Evolutionary conservation across 148 eudicot species (phyloP), one percentile per base, ranked within the genome.

Genomic region (Heliamphora exappendiculata): DNA sequence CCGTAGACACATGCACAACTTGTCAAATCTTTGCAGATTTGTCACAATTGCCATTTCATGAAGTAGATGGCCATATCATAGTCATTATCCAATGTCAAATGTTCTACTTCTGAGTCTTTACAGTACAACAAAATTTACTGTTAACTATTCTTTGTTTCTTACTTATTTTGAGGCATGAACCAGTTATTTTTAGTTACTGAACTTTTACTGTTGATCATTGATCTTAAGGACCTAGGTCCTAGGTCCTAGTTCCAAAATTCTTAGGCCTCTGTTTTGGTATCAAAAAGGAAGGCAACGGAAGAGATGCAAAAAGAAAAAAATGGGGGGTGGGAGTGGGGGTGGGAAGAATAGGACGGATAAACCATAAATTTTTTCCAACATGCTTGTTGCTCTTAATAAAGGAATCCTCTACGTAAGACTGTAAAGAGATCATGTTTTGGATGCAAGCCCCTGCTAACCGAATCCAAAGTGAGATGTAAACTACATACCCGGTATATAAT

Each of bases 401-500:
- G 42, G 41, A 64, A 19, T 33, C 41, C 33, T 64, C 20, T 5
- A 63, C 31, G 39, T 17, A 63, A 63, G 37, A 55, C 59, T 54
- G 59, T 54, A 16, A 54, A 54, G 4, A 13, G 59, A 54, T 11
- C 16, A 54, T 54, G 59, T 54, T 20, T 54, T n/a, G 11, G 62
- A 57, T 57, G 28, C 28, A n/a, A 28, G 39, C 67, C 5, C 39
- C 66, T 62, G 29, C 20, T 63, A 14, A n/a, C n/a, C n/a, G n/a
- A n/a, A 20, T n/a, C 70, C 7, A 34, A 66, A 37, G 70, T 37
- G 45, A 65, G 69, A 66, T 37, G 70, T n/a, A 37, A 65, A 66
- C 70, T 66, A 66, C 70, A 17, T 66, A n/a, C 47, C 28, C 47
- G 17, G 28, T 33, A 9, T 34, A 65, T 34, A 4, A 29, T 60